These are phyloP conservation scores for Fusarium dlaminii DNA, from an alignment of 2,329 filamentous ascomycete genomes.

Conservation along the genomic window DNA sequence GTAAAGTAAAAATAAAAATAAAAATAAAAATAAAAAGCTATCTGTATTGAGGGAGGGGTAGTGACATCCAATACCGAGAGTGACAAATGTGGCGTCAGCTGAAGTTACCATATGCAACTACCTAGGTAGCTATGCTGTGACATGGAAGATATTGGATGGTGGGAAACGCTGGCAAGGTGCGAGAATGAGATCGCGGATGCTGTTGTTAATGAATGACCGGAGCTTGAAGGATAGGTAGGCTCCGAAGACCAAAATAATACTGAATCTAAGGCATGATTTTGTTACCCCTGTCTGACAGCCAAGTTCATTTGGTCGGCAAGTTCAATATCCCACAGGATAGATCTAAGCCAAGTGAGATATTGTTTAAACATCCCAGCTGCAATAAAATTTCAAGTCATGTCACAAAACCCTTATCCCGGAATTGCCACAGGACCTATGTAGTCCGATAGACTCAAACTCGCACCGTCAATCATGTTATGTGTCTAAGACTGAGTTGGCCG, in stretches of 20 bases:
- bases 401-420: neutral
- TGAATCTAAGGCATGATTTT: neutral
- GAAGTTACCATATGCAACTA: neutral
- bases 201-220: neutral
- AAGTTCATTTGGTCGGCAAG: too few relatives aligned
- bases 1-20: neutral
- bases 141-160: neutral
- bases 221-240: neutral
- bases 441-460: neutral
- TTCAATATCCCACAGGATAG: too few relatives aligned
- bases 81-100: neutral
- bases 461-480: neutral
- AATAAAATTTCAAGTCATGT: neutral
- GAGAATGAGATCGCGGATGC: neutral
- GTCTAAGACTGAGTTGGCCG: neutral
- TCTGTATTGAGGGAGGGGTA: slow-evolving; percentile 1
- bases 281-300: neutral
- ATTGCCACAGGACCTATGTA: neutral
- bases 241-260: neutral
- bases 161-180: neutral
- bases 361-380: neutral
- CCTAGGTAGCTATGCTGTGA: neutral
- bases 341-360: neutral
- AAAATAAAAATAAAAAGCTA: neutral
- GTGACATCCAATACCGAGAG: neutral